Evolutionary conservation across 2,329 filamentous ascomycete species (phyloP).

Genomic region (Cladorrhinum sp.): DNA sequence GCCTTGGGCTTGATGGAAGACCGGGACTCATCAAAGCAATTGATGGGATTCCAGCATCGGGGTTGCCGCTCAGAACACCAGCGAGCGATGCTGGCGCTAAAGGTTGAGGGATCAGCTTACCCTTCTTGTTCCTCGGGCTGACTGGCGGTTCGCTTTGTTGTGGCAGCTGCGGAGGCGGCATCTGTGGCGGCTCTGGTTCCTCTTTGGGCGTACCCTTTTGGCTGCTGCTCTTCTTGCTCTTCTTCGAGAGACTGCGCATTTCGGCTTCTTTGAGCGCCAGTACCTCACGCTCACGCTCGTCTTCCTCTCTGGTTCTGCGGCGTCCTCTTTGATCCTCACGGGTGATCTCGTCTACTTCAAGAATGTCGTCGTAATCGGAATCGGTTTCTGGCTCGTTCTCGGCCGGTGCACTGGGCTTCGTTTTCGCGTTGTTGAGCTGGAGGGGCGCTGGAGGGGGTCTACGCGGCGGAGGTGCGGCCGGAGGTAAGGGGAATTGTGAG

Average conservation of each 20-base stretch:
- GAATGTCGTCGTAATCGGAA: slow-evolving; percentile 78
- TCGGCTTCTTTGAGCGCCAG: slow-evolving; percentile 66
- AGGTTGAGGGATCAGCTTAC: slow-evolving; percentile 33
- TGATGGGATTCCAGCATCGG: slow-evolving; percentile 27
- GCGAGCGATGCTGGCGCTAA: slow-evolving; percentile 48
- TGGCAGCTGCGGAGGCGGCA: slow-evolving; percentile 5
- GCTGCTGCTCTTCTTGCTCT: slow-evolving; percentile 56
- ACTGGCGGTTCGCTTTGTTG: slow-evolving; percentile 34
- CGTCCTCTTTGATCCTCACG: slow-evolving; percentile 64
- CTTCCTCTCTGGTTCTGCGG: slow-evolving; percentile 81
- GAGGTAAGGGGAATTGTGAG: slow-evolving; percentile 49
- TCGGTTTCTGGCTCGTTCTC: slow-evolving; percentile 65
- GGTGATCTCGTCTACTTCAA: slow-evolving; percentile 65
- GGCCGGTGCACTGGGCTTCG: slow-evolving; percentile 29
- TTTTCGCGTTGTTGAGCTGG: slow-evolving; percentile 56
- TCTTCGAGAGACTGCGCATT: slow-evolving; percentile 69
- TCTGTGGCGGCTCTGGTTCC: slow-evolving; percentile 29
- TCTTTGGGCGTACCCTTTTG: slow-evolving; percentile 44
- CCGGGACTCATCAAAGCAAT: slow-evolving; percentile 56
- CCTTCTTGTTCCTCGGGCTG: slow-evolving; percentile 35
- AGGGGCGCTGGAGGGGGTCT: slow-evolving; percentile 85
- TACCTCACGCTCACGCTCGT: slow-evolving; percentile 73
- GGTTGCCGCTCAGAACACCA: slow-evolving; percentile 45
- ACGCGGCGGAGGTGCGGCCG: slow-evolving; percentile 58
- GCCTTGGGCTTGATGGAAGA: slow-evolving; percentile 58